Conservation (phyloP, 805 yeast species). For the Zygoascus ofunaensis region DNA sequence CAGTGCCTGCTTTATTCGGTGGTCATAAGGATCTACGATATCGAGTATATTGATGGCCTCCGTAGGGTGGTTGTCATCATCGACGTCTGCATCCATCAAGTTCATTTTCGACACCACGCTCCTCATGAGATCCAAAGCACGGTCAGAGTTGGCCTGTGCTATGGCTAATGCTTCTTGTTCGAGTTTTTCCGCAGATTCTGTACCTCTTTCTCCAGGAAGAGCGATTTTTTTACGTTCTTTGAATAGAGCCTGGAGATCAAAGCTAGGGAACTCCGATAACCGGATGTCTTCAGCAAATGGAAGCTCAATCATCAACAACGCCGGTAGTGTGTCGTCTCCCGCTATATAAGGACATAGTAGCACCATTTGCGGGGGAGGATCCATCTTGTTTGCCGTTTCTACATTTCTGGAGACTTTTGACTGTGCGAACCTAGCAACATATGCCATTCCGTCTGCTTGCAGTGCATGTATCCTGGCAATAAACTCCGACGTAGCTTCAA, state of each 20-base stretch:
- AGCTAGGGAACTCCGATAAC: constrained; percentile 40
- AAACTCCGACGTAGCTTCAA: constrained; percentile 17
- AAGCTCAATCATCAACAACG: constrained; percentile 42
- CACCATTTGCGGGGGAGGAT: constrained; percentile 31
- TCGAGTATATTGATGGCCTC: constrained; percentile 25
- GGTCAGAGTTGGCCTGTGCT: constrained; percentile 16
- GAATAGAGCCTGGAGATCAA: constrained; percentile 29
- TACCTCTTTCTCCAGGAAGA: constrained; percentile 14
- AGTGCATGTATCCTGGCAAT: constrained; percentile 46
- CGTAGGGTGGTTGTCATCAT: constrained; percentile 13
- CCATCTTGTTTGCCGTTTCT: constrained; percentile 19
- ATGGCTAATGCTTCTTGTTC: constrained; percentile 1
- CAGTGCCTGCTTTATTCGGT: constrained; percentile 18
- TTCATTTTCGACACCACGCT: constrained; percentile 38
- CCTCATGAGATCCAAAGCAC: constrained; percentile 37
- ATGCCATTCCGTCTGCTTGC: constrained; percentile 38
- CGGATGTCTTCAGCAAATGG: constrained; percentile 70
- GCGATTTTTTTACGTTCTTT: constrained; percentile 29
- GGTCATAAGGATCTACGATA: constrained; percentile 23
- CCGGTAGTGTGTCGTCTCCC: constrained; percentile 12
- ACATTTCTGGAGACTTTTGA: background rate
- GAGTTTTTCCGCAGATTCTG: constrained; percentile 26
- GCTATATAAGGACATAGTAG: constrained; percentile 44
- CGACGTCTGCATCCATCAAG: constrained; percentile 24
- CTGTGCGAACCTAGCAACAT: constrained; percentile 56